A percentile compares a stretch with the other conserved stretches of the same genome.
These are phyloP conservation scores for Heimioporus sp. DNA, from an alignment of 768 basidiomycete species.

Conservation along the genomic window DNA sequence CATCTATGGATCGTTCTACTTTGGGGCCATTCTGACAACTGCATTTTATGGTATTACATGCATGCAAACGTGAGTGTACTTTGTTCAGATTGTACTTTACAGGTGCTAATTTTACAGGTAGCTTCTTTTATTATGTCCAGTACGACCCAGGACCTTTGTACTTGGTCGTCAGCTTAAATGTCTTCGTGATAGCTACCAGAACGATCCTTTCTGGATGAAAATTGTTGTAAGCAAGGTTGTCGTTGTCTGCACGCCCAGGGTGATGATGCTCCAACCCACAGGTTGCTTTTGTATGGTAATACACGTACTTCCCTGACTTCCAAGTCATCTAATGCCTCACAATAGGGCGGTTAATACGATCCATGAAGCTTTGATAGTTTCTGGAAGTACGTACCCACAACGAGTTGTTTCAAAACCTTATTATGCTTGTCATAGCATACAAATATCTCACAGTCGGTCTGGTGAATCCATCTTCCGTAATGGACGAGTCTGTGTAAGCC, in stretches of 20 bases:
- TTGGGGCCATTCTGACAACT: not conserved
- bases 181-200: not conserved
- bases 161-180: not conserved
- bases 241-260: too few species aligned
- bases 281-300: not conserved
- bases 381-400: not conserved
- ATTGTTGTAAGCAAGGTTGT: not conserved
- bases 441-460: not conserved
- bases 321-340: not conserved
- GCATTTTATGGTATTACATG: not conserved
- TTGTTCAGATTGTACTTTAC: not conserved
- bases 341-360: not conserved
- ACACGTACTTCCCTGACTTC: not conserved
- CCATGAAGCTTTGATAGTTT: not conserved
- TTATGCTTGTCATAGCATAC: not conserved
- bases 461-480: not conserved
- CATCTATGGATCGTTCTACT: not conserved
- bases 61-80: not conserved
- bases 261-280: not conserved
- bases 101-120: not conserved
- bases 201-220: not conserved
- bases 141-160: not conserved
- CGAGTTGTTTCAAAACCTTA: not conserved
- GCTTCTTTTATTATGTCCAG: conserved; percentile 1
- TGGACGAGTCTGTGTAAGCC: not conserved